Conservation (phyloP, 331 rosid genomes). For the Arachis monticola region DNA sequence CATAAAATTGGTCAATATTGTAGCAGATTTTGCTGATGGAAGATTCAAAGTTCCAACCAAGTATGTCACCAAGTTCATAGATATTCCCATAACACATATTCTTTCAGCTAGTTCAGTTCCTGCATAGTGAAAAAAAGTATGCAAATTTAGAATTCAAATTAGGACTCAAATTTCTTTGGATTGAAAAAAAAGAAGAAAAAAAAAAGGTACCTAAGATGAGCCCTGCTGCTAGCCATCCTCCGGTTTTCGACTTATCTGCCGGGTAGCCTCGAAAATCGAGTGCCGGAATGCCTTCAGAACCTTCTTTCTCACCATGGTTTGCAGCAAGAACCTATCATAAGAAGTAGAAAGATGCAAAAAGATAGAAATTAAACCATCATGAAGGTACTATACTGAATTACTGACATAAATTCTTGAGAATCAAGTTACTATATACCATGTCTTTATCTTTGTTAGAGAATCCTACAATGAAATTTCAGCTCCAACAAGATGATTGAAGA, state of each 20-base stretch:
- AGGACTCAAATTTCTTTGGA: slow-evolving; percentile 7
- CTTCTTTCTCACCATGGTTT: slow-evolving; percentile 49
- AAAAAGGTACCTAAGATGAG: slow-evolving; percentile 71
- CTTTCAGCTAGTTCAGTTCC: slow-evolving; percentile 92
- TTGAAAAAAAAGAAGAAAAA: slow-evolving; percentile 2
- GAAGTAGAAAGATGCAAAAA: slow-evolving; percentile 23
- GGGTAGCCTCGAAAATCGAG: slow-evolving; percentile 75
- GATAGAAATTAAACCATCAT: neutral
- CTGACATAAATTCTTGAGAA: slow-evolving; percentile 1
- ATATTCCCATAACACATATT: slow-evolving; percentile 85
- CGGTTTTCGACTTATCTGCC: slow-evolving; percentile 70
- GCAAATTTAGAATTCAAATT: neutral
- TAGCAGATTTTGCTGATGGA: slow-evolving; percentile 82
- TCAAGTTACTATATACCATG: slow-evolving; percentile 45
- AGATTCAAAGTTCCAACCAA: slow-evolving; percentile 73
- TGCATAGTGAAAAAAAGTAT: slow-evolving; percentile 36
- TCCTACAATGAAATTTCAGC: neutral
- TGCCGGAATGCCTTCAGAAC: slow-evolving; percentile 50
- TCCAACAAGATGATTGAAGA: neutral
- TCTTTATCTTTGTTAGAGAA: slow-evolving; percentile 31
- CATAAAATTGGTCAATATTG: slow-evolving; percentile 81
- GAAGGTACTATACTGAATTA: slow-evolving; percentile 14
- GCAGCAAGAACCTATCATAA: slow-evolving; percentile 62
- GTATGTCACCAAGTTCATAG: slow-evolving; percentile 93
- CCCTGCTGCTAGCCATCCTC: slow-evolving; percentile 95